Conservation (phyloP, 192 early-diverging fungal species). For the Backusella morwellensis region DNA sequence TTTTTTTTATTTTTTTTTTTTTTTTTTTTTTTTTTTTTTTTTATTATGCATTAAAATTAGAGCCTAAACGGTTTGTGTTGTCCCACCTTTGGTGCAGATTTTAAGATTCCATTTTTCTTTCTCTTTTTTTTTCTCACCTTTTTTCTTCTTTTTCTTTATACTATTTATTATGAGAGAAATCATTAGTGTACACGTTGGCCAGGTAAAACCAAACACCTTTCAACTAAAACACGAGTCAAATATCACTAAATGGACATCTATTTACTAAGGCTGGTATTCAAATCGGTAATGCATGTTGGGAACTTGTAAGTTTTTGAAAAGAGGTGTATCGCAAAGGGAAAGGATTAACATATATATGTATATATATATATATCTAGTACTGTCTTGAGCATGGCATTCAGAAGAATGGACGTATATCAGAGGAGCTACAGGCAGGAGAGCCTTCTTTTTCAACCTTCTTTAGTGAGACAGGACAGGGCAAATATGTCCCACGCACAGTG, state of each 20-base stretch:
- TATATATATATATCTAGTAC: slow-evolving; percentile 35
- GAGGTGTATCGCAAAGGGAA: not conserved
- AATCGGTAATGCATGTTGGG: slow-evolving; percentile 22
- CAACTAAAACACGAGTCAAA: slow-evolving; percentile 13
- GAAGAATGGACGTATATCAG: slow-evolving; percentile 82
- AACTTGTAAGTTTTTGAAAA: not conserved
- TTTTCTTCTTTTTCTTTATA: not conserved
- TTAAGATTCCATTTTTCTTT: not conserved
- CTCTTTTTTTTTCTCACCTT: not conserved
- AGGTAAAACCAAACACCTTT: slow-evolving; percentile 58
- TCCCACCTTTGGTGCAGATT: not conserved
- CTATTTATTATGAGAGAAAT: slow-evolving; percentile 34
- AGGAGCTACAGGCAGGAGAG: slow-evolving; percentile 8
- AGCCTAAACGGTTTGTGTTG: not conserved
- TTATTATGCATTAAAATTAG: not conserved
- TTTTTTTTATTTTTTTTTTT: no score
- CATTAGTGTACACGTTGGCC: slow-evolving; percentile 45
- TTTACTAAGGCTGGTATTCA: slow-evolving; percentile 12
- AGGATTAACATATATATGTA: not conserved
- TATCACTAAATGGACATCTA: not conserved
- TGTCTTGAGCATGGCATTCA: slow-evolving; percentile 96
- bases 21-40: no score
- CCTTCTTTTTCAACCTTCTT: slow-evolving; percentile 96
- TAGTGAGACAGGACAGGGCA: slow-evolving; percentile 97
- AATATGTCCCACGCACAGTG: slow-evolving; percentile 98